phyloP scores from a whole-genome alignment of 441 rosid genomes.

The Erysimum cheiri region DNA sequence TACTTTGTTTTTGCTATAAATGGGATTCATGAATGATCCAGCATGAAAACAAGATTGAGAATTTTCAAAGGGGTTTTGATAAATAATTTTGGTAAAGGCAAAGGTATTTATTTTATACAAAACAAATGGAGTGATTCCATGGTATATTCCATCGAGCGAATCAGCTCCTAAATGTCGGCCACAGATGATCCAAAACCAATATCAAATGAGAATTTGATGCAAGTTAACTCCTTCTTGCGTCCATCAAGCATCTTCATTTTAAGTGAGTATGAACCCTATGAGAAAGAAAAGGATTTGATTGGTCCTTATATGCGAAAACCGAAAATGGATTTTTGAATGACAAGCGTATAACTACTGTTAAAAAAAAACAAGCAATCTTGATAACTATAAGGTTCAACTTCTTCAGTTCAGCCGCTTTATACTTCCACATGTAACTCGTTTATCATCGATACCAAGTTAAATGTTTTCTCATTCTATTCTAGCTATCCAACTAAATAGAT shows the following conservation, averaged over 20 bases:
- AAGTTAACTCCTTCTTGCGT: conserved; percentile 62
- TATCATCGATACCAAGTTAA: background rate
- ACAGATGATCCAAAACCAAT: conserved; percentile 71
- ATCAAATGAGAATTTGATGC: conserved; percentile 74
- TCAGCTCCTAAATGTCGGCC: conserved; percentile 55
- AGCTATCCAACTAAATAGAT: background rate
- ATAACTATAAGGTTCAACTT: conserved; percentile 9
- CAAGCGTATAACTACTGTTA: background rate
- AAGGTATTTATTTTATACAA: conserved; percentile 25
- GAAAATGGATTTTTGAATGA: background rate
- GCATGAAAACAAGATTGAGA: conserved; percentile 32
- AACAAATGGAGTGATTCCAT: conserved; percentile 20
- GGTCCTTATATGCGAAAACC: conserved; percentile 12
- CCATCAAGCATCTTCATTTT: conserved; percentile 82
- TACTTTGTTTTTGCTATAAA: background rate
- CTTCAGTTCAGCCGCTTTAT: conserved; percentile 3
- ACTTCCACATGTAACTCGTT: background rate
- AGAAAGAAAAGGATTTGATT: conserved; percentile 9
- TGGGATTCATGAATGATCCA: conserved; percentile 3
- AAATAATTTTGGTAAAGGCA: conserved; percentile 14
- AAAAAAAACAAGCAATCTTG: conserved; percentile 17
- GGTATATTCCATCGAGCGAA: conserved; percentile 3
- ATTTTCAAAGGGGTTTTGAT: conserved; percentile 1
- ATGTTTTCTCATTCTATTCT: background rate
- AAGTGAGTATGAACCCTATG: conserved; percentile 86